Evolutionary conservation across 345 rosid species (phyloP).

Genomic region (Citrus hindsii): DNA sequence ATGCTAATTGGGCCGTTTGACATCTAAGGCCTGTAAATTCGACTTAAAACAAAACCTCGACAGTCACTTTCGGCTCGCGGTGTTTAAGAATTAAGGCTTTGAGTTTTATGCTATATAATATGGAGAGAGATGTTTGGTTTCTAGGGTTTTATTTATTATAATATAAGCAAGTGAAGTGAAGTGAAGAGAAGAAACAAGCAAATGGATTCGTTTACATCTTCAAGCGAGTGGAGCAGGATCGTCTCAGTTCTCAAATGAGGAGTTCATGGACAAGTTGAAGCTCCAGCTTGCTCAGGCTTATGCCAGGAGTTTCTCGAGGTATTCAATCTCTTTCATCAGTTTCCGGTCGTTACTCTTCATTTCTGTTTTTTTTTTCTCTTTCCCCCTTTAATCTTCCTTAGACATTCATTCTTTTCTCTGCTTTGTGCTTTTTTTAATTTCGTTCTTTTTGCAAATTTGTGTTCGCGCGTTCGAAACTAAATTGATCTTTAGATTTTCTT

Average conservation of each 20-base stretch:
- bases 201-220: slow-evolving; percentile 74
- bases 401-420: background rate
- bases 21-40: too few species aligned
- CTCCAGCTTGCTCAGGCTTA: slow-evolving; percentile 74
- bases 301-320: slow-evolving; percentile 86
- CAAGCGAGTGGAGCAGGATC: slow-evolving; percentile 42
- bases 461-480: background rate
- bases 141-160: background rate
- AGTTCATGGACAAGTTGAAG: slow-evolving; percentile 68
- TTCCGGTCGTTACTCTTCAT: too few species aligned
- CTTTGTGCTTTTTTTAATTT: background rate
- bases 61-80: background rate
- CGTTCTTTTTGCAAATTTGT: background rate
- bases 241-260: slow-evolving; percentile 42
- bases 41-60: too few species aligned
- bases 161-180: too few species aligned
- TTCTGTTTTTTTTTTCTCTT: too few species aligned
- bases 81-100: background rate
- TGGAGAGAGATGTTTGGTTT: background rate
- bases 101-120: too few species aligned
- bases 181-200: background rate
- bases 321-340: background rate
- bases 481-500: background rate
- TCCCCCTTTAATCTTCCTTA: background rate
- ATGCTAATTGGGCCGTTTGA: too few species aligned